These are phyloP conservation scores for Zizania latifolia DNA, from an alignment of 176 grass and related monocot species.

Conservation along the genomic window DNA sequence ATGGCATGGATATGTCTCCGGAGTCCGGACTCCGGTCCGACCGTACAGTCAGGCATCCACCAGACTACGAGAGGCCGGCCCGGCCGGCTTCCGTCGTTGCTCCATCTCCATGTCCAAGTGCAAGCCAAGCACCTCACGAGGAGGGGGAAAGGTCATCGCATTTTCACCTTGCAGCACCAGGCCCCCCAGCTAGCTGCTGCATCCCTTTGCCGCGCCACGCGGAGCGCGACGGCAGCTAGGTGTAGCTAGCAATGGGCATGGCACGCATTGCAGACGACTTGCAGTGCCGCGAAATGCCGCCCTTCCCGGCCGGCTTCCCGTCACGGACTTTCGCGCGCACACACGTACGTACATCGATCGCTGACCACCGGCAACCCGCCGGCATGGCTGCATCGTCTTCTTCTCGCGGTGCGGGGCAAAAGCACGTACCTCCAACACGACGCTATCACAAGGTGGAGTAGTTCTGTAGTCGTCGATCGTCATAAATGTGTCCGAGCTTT, in stretches of 20 bases:
- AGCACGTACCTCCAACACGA: neutral
- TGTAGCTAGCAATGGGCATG: too few species aligned
- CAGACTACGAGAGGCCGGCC: neutral
- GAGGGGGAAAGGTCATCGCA: neutral
- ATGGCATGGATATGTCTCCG: constrained; percentile 10
- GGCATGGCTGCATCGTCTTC: constrained; percentile 15
- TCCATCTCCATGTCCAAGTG: neutral
- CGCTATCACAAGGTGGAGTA: too few species aligned
- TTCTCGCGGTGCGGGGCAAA: neutral
- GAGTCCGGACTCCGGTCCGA: constrained; percentile 1
- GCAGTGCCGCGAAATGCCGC: too few species aligned
- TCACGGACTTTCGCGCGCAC: constrained; percentile 18
- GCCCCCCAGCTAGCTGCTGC: neutral
- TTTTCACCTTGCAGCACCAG: neutral
- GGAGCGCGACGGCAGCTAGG: too few species aligned
- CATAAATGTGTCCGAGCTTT: neutral
- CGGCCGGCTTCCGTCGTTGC: neutral
- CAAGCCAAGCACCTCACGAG: neutral
- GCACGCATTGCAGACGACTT: too few species aligned
- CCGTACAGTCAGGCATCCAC: neutral
- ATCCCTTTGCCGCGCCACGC: neutral
- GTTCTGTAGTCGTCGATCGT: too few species aligned
- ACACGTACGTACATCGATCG: neutral
- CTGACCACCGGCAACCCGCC: too few species aligned
- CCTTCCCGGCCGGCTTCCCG: too few species aligned